A percentile compares a stretch with the other conserved stretches of the same genome.
Conservation (phyloP, 495 filamentous ascomycete genomes). For the Daldinia bambusicola region DNA sequence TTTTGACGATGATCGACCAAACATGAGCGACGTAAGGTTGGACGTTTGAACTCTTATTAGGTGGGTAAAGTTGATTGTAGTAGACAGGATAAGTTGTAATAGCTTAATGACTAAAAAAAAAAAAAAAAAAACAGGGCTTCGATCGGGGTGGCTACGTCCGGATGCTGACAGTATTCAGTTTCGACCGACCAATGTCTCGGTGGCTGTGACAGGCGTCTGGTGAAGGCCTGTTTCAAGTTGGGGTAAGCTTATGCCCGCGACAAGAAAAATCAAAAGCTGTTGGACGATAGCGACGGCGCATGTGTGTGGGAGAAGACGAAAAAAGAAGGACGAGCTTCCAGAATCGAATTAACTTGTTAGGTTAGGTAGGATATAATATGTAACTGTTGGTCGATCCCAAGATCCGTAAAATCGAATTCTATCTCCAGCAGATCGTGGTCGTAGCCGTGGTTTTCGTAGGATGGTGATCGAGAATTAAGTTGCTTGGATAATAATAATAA, state of each 20-base stretch:
- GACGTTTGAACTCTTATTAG: constrained; percentile 6
- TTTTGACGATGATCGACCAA: constrained; percentile 59
- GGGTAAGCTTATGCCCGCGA: constrained; percentile 38
- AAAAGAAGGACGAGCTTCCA: constrained; percentile 27
- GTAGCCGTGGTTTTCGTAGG: neutral
- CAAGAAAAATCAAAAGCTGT: constrained; percentile 17
- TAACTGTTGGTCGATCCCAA: constrained; percentile 20
- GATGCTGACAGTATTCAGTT: constrained; percentile 29
- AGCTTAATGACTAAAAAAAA: constrained; percentile 15
- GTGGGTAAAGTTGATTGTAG: constrained; percentile 17
- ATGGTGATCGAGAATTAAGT: constrained; percentile 20
- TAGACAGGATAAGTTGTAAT: constrained; percentile 4
- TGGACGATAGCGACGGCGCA: constrained; percentile 16
- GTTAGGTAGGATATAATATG: neutral
- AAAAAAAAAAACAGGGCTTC: constrained; percentile 13
- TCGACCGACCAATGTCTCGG: constrained; percentile 18
- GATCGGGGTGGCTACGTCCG: constrained; percentile 24
- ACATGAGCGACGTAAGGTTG: constrained; percentile 54
- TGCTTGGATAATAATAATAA: neutral
- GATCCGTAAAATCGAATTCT: constrained; percentile 15
- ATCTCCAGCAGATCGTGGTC: neutral
- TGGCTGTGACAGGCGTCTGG: constrained; percentile 35
- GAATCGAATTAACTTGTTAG: constrained; percentile 25
- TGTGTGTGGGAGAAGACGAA: constrained; percentile 3
- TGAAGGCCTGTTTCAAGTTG: constrained; percentile 42